phyloP scores from a whole-genome alignment of 169 alveolate genomes.

The Cytauxzoon felis region DNA sequence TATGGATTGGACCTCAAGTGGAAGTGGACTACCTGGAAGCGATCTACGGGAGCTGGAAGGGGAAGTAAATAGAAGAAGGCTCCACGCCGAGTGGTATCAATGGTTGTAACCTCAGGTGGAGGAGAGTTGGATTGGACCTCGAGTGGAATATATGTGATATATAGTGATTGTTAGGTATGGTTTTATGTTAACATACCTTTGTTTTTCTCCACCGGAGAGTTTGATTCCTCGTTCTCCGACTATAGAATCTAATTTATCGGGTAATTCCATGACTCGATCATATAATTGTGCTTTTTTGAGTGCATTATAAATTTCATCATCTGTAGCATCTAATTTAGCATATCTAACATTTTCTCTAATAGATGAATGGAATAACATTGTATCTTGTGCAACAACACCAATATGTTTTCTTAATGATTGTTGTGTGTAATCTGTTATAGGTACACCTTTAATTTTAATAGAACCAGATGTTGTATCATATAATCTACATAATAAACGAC shows the following conservation, averaged over 20 bases:
- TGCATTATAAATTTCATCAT: conserved; percentile 76
- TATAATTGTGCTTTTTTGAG: conserved; percentile 83
- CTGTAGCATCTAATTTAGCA: conserved; percentile 82
- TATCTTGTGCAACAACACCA: conserved; percentile 87
- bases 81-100: no score
- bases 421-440: conserved; percentile 50
- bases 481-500: conserved; percentile 65
- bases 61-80: no score
- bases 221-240: conserved; percentile 96
- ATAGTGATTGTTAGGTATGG: conserved; percentile 81
- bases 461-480: conserved; percentile 67
- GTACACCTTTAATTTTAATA: conserved; percentile 63
- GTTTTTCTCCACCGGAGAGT: conserved; percentile 97
- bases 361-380: conserved; percentile 83
- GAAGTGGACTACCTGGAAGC: no score
- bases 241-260: conserved; percentile 82
- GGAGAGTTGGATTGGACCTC: no score
- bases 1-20: no score
- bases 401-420: conserved; percentile 55
- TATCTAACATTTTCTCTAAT: conserved; percentile 84
- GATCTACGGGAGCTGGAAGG: no score
- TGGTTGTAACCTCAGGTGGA: no score
- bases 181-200: conserved; percentile 74
- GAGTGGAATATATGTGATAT: no score
- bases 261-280: conserved; percentile 78